Evolutionary conservation across 345 rosid genomes (phyloP), one percentile per base, ranked within the genome.

Genomic region (Arabis alpina): DNA sequence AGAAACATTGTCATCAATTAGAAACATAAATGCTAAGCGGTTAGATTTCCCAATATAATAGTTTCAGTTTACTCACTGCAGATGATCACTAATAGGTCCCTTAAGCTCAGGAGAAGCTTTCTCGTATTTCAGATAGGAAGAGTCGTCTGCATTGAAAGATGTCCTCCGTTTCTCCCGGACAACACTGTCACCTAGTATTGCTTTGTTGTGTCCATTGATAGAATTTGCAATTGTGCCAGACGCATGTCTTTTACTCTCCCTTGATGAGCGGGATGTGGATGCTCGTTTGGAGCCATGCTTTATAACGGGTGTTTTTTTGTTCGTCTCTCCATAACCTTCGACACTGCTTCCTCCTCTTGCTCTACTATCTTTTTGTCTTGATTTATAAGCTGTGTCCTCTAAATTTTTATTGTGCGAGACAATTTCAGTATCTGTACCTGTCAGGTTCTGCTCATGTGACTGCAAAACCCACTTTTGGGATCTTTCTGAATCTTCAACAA

Each of bases 21-120:
- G 36, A 64, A 8, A 12, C 49, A 52, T 10, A 53, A 24, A 72
- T 48, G 53, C 25, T 44, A 40, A 48, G 23, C 2, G 48, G 27
- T 64, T 45, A 30, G 51, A 37, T 27, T 15, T 50, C 55, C 66
- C 49, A 11, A 47, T 23, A 54, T 61, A 40, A 58, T 23, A 73
- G 28, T 66, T 63, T 41, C 54, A 6, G 49, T 71, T 37, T 64
- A 86, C 99, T 81, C 80, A 94, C 99, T 91, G 97, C 56, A 83
- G 61, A 45, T 76, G 79, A 77, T 88, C 96, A 80, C 76, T 85
- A 60, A 94, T 86, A 37, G 84, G 86, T 43, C 92, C 97, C 80
- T 81, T 89, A 25, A 77, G 76, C 79, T 94, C 99, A 14, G 97
- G 88, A 59, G 66, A 82, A 80, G 88, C 89, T 76, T 88, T 94